Conservation (phyloP, 139 green algal species). For the Chlorella ohadii region DNA sequence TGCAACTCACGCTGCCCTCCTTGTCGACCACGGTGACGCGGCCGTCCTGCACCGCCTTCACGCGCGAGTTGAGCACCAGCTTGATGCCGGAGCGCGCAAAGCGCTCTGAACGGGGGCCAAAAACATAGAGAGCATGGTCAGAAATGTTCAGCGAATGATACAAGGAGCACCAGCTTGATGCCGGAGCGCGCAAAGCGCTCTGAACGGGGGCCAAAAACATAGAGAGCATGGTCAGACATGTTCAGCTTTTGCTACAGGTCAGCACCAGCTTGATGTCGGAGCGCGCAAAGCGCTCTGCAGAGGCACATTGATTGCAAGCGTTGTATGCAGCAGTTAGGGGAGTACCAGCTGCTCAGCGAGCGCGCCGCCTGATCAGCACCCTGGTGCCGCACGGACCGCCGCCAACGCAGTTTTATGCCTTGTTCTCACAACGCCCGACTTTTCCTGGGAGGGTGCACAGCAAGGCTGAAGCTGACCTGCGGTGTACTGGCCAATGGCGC, state of each 20-base stretch:
- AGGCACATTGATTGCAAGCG: too few relatives aligned
- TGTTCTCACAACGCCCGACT: too few relatives aligned
- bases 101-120: slow-evolving; percentile 6
- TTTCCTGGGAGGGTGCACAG: too few relatives aligned
- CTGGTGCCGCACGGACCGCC: too few relatives aligned
- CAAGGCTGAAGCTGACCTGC: slow-evolving; percentile 24
- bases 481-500: slow-evolving; percentile 86
- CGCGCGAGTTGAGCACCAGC: slow-evolving; percentile 84
- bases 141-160: too few relatives aligned
- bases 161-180: neutral
- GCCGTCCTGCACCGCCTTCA: slow-evolving; percentile 61
- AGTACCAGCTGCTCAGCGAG: too few relatives aligned
- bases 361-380: too few relatives aligned
- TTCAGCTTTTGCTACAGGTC: too few relatives aligned
- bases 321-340: too few relatives aligned
- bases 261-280: neutral
- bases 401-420: too few relatives aligned
- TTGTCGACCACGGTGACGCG: slow-evolving; percentile 69
- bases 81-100: slow-evolving; percentile 64
- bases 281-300: slow-evolving; percentile 33
- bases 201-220: neutral
- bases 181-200: slow-evolving; percentile 25
- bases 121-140: neutral
- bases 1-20: neutral
- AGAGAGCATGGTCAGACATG: too few relatives aligned